Percentiles rank a stretch among this genome's conserved stretches.
phyloP scores from a whole-genome alignment of 345 rosid species.

The Gossypium rotundifolium region DNA sequence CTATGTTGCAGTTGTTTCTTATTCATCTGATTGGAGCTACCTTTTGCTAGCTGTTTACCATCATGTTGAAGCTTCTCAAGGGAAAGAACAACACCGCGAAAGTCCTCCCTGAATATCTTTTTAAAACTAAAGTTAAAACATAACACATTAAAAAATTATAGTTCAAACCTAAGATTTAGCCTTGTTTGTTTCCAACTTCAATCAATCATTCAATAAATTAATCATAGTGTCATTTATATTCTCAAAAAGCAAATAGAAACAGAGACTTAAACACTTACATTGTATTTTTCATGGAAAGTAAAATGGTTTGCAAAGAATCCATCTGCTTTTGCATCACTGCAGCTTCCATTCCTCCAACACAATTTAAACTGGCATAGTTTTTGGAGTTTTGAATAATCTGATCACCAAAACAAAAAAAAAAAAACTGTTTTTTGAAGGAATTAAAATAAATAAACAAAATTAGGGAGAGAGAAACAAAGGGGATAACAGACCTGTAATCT shows the following conservation, averaged over 20 bases:
- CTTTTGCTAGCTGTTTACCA: constrained; percentile 45
- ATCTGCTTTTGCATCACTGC: constrained; percentile 62
- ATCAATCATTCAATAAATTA: neutral
- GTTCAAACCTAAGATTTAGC: neutral
- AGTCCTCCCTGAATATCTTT: constrained; percentile 47
- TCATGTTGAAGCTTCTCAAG: constrained; percentile 53
- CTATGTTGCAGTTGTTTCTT: constrained; percentile 43
- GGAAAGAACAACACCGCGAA: constrained; percentile 40
- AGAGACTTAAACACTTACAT: constrained; percentile 32
- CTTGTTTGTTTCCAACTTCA: neutral
- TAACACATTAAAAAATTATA: neutral
- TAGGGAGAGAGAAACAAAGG: neutral
- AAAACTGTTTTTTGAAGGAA: neutral
- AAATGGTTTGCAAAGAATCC: constrained; percentile 51
- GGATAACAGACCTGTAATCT: constrained; percentile 45
- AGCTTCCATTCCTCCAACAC: constrained; percentile 44
- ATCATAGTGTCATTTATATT: neutral
- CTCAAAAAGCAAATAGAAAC: neutral
- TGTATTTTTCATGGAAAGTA: constrained; percentile 51
- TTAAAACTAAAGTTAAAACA: constrained; percentile 1
- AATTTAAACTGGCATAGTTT: constrained; percentile 48
- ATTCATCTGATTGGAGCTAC: constrained; percentile 35
- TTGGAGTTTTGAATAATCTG: constrained; percentile 49
- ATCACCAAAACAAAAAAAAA: neutral
- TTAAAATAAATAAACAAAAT: neutral